These are phyloP conservation scores for Cyanodermella asteris DNA, from an alignment of 2,329 filamentous ascomycete genomes.

Conservation along the genomic window DNA sequence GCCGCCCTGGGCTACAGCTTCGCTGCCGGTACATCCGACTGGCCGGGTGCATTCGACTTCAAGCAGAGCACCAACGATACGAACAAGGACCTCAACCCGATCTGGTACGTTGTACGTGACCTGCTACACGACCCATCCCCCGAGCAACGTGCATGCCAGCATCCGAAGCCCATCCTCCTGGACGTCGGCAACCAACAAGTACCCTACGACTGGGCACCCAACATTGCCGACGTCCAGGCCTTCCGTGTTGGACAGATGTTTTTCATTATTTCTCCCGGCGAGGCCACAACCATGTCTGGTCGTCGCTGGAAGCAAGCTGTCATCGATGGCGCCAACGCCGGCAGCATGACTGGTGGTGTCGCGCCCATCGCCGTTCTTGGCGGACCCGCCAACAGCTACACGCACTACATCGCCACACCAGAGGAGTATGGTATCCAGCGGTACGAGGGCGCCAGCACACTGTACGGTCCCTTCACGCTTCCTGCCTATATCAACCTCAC, in stretches of 20 bases:
- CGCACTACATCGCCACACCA: slow-evolving; percentile 57
- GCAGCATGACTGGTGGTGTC: slow-evolving; percentile 25
- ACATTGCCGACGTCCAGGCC: slow-evolving; percentile 73
- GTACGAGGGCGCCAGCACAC: slow-evolving; percentile 85
- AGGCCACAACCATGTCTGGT: slow-evolving; percentile 83
- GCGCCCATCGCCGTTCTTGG: slow-evolving; percentile 60
- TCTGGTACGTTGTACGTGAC: slow-evolving; percentile 59
- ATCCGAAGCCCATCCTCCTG: slow-evolving; percentile 62
- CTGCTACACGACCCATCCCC: slow-evolving; percentile 48
- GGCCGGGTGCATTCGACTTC: slow-evolving; percentile 81
- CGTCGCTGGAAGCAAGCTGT: slow-evolving; percentile 65
- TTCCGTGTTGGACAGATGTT: slow-evolving; percentile 67
- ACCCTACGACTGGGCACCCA: slow-evolving; percentile 77
- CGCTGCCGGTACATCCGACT: slow-evolving; percentile 78
- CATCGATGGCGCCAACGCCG: slow-evolving; percentile 25
- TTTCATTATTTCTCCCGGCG: slow-evolving; percentile 65
- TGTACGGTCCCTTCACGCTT: slow-evolving; percentile 65
- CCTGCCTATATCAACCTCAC: slow-evolving; percentile 76
- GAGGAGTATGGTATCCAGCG: slow-evolving; percentile 71
- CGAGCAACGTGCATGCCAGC: slow-evolving; percentile 54
- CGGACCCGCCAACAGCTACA: slow-evolving; percentile 77
- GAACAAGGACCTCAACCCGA: slow-evolving; percentile 48
- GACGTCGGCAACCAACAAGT: slow-evolving; percentile 61
- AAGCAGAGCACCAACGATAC: slow-evolving; percentile 67
- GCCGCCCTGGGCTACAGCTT: slow-evolving; percentile 83